Evolutionary conservation across 2,329 filamentous ascomycete genomes (phyloP).

Genomic region (Colletotrichum euphorbiae): DNA sequence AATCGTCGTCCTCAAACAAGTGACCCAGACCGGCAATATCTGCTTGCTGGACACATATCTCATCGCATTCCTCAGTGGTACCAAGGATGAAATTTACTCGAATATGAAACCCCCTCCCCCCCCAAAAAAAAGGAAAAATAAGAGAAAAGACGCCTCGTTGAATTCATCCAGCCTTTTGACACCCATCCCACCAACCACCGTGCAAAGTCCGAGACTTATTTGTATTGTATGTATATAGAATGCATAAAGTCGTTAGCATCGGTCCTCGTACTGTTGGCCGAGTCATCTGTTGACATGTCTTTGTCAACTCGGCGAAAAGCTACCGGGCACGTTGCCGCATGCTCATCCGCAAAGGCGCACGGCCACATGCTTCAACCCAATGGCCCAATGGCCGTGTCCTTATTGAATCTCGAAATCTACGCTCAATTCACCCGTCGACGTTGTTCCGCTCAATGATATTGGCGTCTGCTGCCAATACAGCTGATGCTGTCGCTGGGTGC

Average conservation of each 20-base stretch:
- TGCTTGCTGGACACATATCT: no score
- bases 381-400: no score
- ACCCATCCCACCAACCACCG: not conserved
- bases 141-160: not conserved
- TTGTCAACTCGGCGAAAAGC: not conserved
- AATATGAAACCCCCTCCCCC: no score
- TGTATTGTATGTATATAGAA: not conserved
- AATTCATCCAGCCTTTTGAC: not conserved
- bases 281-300: not conserved
- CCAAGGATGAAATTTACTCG: no score
- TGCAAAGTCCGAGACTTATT: not conserved
- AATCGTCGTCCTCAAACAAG: no score
- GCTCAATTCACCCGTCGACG: not conserved
- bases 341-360: not conserved
- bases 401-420: no score
- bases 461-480: slow-evolving; percentile 60
- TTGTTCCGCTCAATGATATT: slow-evolving; percentile 43
- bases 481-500: slow-evolving; percentile 73
- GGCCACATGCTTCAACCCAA: not conserved
- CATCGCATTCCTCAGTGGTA: no score
- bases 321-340: no score
- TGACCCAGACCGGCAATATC: no score
- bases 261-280: slow-evolving; percentile 14
- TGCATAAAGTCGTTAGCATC: not conserved
- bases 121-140: no score